Evolutionary conservation across 495 filamentous ascomycete species (phyloP), one percentile per base, ranked within the genome.

Genomic region (Apiosordaria backusii): DNA sequence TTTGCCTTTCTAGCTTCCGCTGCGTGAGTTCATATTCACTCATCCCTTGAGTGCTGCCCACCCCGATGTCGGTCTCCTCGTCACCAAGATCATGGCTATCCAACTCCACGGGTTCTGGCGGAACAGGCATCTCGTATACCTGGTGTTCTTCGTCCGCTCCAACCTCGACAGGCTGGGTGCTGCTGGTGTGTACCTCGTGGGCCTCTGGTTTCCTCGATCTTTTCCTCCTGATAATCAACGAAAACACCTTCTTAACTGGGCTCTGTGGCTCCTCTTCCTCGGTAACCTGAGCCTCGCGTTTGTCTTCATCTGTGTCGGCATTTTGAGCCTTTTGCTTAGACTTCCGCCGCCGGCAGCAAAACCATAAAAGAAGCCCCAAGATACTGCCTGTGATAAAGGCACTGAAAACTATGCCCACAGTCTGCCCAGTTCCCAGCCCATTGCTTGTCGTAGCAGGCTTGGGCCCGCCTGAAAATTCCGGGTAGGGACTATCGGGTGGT

Each of bases 81-180:
- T 76, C 78, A 13, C 68, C 68, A 24, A 75, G 63, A 22, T 77
- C 72, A 25, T 75, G 78, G 59, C 76, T 78, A 53, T 84, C 82
- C 26, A 85, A 72, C 70, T 85, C 83, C 22, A 79, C 80, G 1
- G 82, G 82, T 16, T 77, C 80, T 10, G 76, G 66, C 1, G 80
- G 76, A 13, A 76, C 82, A 19, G 82, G 78, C 62, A 85, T 71
- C 66, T 84, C 81, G 60, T 82, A 84, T 5, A 82, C 69, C 68
- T 82, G 82, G 64, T 84, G 81, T 50, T 70, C 74, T 63, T 70
- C 74, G 60, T 84, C 80, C 6, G 81, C 80, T 13, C 71, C 79
- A 4, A 84, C 81, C 68, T 83, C 82, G 25, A 73, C 75, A 4
- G 78, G 72, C 24, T 77, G 71, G 3, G 59, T 10, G 15, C 67